phyloP scores from a whole-genome alignment of 768 basidiomycete genomes.

The Lentinus tigrinus region DNA sequence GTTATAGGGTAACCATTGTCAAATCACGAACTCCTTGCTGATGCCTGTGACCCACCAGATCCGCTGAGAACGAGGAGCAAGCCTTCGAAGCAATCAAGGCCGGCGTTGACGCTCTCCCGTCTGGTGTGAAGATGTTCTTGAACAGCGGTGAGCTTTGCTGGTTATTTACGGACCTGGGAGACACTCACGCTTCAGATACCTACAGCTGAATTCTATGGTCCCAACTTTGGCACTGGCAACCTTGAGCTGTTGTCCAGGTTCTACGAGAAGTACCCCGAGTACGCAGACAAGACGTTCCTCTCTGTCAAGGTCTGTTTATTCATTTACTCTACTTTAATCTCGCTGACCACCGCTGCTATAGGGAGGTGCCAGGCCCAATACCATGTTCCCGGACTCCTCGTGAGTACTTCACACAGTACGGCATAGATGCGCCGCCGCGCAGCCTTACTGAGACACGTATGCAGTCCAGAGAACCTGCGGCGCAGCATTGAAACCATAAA shows the following conservation, averaged over 20 bases:
- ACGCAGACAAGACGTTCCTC: slow-evolving; percentile 45
- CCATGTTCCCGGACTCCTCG: slow-evolving; percentile 27
- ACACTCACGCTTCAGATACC: slow-evolving; percentile 11
- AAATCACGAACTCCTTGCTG: background rate
- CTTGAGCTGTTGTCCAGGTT: slow-evolving; percentile 49
- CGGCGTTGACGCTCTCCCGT: slow-evolving; percentile 40
- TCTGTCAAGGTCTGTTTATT: slow-evolving; percentile 47
- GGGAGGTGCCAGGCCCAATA: slow-evolving; percentile 21
- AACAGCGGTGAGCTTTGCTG: slow-evolving; percentile 42
- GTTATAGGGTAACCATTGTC: slow-evolving; percentile 10
- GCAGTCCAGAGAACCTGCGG: slow-evolving; percentile 40
- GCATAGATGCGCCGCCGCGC: no score
- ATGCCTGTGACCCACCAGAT: background rate
- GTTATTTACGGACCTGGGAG: background rate
- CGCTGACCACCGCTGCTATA: slow-evolving; percentile 6
- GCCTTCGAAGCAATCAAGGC: slow-evolving; percentile 62
- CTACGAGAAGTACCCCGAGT: slow-evolving; percentile 44
- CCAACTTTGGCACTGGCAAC: slow-evolving; percentile 40
- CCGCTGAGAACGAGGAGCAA: slow-evolving; percentile 41
- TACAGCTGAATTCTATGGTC: slow-evolving; percentile 56
- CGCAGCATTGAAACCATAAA: slow-evolving; percentile 45
- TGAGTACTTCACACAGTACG: slow-evolving; percentile 18
- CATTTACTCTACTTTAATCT: slow-evolving; percentile 37
- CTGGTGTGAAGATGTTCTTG: slow-evolving; percentile 46
- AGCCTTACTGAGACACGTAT: no score